Evolutionary conservation across 1,284 basidiomycete genomes (phyloP).

Genomic region (Pascua sp.): DNA sequence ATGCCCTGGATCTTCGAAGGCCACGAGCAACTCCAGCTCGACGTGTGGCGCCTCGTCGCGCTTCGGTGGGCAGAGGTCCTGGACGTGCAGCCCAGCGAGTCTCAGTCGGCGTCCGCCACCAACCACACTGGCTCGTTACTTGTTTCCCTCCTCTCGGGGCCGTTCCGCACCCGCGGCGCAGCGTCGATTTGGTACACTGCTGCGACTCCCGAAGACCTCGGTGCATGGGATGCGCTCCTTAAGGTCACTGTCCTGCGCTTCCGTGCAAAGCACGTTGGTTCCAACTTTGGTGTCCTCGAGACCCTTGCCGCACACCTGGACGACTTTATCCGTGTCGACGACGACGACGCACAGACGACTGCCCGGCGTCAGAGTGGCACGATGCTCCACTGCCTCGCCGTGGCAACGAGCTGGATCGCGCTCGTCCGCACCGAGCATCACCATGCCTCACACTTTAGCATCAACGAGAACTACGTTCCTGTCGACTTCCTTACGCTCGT

Average conservation of each 20-base stretch:
- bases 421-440: slow-evolving; percentile 25
- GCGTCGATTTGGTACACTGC: slow-evolving; percentile 35
- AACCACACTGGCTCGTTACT: slow-evolving; percentile 44
- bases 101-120: slow-evolving; percentile 15
- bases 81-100: slow-evolving; percentile 24
- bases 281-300: slow-evolving; percentile 43
- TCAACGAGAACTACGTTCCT: slow-evolving; percentile 39
- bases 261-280: slow-evolving; percentile 35
- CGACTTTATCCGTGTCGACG: slow-evolving; percentile 26
- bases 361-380: slow-evolving; percentile 24
- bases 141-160: slow-evolving; percentile 36
- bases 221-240: slow-evolving; percentile 33
- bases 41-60: slow-evolving; percentile 39
- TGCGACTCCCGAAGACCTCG: slow-evolving; percentile 24
- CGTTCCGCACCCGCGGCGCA: slow-evolving; percentile 31
- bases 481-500: slow-evolving; percentile 37
- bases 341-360: slow-evolving; percentile 3
- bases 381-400: slow-evolving; percentile 37
- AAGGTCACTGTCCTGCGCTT: slow-evolving; percentile 34
- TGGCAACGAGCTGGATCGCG: slow-evolving; percentile 26
- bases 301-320: slow-evolving; percentile 36
- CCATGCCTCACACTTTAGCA: slow-evolving; percentile 29
- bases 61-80: slow-evolving; percentile 32
- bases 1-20: slow-evolving; percentile 38
- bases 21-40: slow-evolving; percentile 31